Evolutionary conservation across 331 rosid genomes (phyloP).

Genomic region (Rhamnella rubrinervis): DNA sequence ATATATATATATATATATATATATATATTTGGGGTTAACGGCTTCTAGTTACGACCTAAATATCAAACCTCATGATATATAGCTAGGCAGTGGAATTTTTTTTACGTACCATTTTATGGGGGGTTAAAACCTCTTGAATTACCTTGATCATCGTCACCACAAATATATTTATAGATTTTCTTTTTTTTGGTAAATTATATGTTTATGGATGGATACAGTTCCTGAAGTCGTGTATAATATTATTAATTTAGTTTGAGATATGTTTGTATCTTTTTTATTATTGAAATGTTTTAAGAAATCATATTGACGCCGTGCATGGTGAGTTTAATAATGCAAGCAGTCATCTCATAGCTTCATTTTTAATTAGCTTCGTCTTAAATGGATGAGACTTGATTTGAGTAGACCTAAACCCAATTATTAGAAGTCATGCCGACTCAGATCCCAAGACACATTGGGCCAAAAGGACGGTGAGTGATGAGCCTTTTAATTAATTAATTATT

Average conservation of each 20-base stretch:
- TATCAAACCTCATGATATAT: conserved; percentile 10
- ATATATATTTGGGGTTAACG: conserved; percentile 16
- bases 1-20: no score
- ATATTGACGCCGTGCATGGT: conserved; percentile 15
- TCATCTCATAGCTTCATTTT: conserved; percentile 11
- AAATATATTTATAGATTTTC: background rate
- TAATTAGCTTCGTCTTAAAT: conserved; percentile 5
- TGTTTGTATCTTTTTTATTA: background rate
- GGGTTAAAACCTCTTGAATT: conserved; percentile 3
- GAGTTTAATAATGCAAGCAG: conserved; percentile 4
- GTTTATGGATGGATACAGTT: background rate
- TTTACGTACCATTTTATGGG: background rate
- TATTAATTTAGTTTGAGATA: background rate
- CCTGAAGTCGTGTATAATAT: background rate
- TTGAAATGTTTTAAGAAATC: conserved; percentile 6
- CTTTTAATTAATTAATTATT: background rate
- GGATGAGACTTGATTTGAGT: conserved; percentile 19
- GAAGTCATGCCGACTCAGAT: conserved; percentile 25
- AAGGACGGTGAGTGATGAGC: background rate
- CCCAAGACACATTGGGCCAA: conserved; percentile 25
- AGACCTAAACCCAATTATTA: conserved; percentile 6
- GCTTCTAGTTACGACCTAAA: conserved; percentile 4
- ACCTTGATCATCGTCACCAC: conserved; percentile 14
- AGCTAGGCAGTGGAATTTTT: background rate
- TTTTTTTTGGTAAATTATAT: no score